Percentiles rank a stretch among this genome's conserved stretches.
phyloP scores from a whole-genome alignment of 2,329 filamentous ascomycete genomes.

The Aspergillus luchuensis region DNA sequence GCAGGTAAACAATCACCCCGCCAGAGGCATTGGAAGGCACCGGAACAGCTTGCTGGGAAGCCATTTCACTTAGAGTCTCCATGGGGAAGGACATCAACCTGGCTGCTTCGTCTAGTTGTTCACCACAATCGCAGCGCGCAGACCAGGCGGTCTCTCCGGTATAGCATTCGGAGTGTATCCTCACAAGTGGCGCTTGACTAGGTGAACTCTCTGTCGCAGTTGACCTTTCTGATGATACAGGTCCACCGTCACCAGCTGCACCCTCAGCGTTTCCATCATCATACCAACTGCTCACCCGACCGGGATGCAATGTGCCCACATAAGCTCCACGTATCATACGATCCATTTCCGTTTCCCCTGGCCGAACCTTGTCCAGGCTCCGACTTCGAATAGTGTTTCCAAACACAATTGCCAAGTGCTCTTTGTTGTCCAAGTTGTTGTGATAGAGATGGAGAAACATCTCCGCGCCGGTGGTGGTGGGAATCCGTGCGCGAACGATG shows the following conservation, averaged over 20 bases:
- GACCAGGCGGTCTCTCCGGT: slow-evolving; percentile 99
- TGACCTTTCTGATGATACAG: slow-evolving; percentile 11
- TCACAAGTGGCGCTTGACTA: slow-evolving; percentile 68
- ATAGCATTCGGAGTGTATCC: slow-evolving; percentile 98
- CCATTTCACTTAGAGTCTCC: slow-evolving; percentile 33
- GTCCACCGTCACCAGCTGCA: slow-evolving; percentile 10
- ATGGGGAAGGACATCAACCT: slow-evolving; percentile 78
- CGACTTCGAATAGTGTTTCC: slow-evolving; percentile 77
- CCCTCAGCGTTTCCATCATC: slow-evolving; percentile 40
- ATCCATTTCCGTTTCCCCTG: slow-evolving; percentile 54
- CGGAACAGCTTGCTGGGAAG: slow-evolving; percentile 28
- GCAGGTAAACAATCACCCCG: slow-evolving; percentile 91
- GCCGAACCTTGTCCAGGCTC: slow-evolving; percentile 53
- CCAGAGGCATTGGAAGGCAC: slow-evolving; percentile 61
- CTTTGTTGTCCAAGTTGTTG: slow-evolving; percentile 91
- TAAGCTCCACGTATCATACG: slow-evolving; percentile 95
- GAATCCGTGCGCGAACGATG: slow-evolving; percentile 90
- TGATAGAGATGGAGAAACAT: slow-evolving; percentile 97
- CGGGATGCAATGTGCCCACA: slow-evolving; percentile 81
- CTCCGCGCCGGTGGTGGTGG: slow-evolving; percentile 85
- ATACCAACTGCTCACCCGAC: slow-evolving; percentile 73
- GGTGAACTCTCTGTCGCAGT: slow-evolving; percentile 22
- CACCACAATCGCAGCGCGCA: slow-evolving; percentile 93
- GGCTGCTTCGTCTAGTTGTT: slow-evolving; percentile 95
- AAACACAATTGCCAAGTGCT: slow-evolving; percentile 96